Base-by-base conservation (phyloP, 2,329 filamentous ascomycete species). In the Tetracladium maxilliforme region DNA sequence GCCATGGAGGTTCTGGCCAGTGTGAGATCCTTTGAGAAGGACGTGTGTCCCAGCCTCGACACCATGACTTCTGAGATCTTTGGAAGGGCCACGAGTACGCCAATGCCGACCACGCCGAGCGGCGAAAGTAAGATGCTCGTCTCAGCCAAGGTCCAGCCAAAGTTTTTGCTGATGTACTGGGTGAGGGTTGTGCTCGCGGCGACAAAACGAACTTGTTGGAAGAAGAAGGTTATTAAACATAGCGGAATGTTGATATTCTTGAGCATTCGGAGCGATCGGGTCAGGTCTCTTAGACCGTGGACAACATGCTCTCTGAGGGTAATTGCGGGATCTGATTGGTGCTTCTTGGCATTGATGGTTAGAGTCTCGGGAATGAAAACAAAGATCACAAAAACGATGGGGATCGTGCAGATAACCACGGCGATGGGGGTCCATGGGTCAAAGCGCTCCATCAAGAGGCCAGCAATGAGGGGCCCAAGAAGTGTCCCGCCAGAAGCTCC, bases 301-400 rank as follows among this genome's bases (percentile, higher is more conserved):
- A 10, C 3, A 11, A 14, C 10, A 12, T 19, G 12, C 29, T 27
- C 19, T 2, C 31, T 28, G 10, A 27, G 14, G 9, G 29, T 8
- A 8, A 19, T 8, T 19, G 18, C 8, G 18, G 18, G 11, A 11
- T 19, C 18, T 8, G n/a, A n/a, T n/a, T n/a, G 8, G 19, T 33
- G 27, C 14, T 30, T 21, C 4, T 28, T 22, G 12, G 26, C 16
- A 6, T 24, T 22, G n/a, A 37, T 22, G 23, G 41, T 39, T n/a
- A 39, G 29, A 10, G 41, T 47, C 30, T 48, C 45, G 3, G 45
- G 45, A 16, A 48, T 30, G 16, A 47, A 34, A 14, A 39, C 13
- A 10, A 43, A 31, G 14, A 41, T n/a, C 11, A n/a, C 10, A 30
- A 14, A 5, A 20, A 23, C 4, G 14, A n/a, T 9, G 27, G 23